Evolutionary conservation across 805 yeast species (phyloP).

Genomic region (Yamadazyma olivae): DNA sequence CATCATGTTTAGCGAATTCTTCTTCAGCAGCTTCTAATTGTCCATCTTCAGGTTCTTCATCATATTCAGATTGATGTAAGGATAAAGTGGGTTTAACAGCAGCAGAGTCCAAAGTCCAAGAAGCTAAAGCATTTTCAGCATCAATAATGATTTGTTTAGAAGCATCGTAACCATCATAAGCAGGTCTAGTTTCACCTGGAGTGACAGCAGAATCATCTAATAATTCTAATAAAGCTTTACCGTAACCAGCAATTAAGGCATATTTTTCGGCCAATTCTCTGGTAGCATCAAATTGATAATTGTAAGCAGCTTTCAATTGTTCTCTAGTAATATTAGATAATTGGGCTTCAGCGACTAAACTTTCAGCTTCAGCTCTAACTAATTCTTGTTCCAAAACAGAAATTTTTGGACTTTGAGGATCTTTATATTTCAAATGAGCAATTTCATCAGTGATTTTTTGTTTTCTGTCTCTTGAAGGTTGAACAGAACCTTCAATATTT

Average conservation of each 20-base stretch:
- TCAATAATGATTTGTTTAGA: slow-evolving; percentile 84
- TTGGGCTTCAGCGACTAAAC: slow-evolving; percentile 89
- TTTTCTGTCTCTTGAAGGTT: slow-evolving; percentile 85
- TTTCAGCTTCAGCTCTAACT: slow-evolving; percentile 90
- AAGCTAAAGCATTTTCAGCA: slow-evolving; percentile 77
- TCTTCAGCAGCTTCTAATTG: slow-evolving; percentile 43
- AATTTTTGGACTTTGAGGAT: slow-evolving; percentile 80
- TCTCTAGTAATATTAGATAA: slow-evolving; percentile 85
- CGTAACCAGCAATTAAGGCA: slow-evolving; percentile 85
- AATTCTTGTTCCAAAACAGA: slow-evolving; percentile 81
- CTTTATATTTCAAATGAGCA: slow-evolving; percentile 80
- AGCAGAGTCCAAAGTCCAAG: slow-evolving; percentile 83
- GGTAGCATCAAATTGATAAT: slow-evolving; percentile 80
- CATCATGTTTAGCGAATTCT: slow-evolving; percentile 50
- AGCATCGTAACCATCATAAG: slow-evolving; percentile 86
- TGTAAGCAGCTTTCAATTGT: slow-evolving; percentile 78
- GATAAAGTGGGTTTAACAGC: slow-evolving; percentile 79
- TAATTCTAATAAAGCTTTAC: slow-evolving; percentile 79
- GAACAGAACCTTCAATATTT: slow-evolving; percentile 84
- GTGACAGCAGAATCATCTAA: slow-evolving; percentile 83
- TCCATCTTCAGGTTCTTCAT: slow-evolving; percentile 38
- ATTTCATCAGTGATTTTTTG: slow-evolving; percentile 82
- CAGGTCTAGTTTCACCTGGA: slow-evolving; percentile 90
- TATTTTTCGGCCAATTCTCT: slow-evolving; percentile 84
- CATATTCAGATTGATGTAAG: slow-evolving; percentile 31